Percentiles rank a stretch among this genome's conserved stretches.
phyloP scores from a whole-genome alignment of 2,329 filamentous ascomycete genomes.

The Anisogramma anomala region DNA sequence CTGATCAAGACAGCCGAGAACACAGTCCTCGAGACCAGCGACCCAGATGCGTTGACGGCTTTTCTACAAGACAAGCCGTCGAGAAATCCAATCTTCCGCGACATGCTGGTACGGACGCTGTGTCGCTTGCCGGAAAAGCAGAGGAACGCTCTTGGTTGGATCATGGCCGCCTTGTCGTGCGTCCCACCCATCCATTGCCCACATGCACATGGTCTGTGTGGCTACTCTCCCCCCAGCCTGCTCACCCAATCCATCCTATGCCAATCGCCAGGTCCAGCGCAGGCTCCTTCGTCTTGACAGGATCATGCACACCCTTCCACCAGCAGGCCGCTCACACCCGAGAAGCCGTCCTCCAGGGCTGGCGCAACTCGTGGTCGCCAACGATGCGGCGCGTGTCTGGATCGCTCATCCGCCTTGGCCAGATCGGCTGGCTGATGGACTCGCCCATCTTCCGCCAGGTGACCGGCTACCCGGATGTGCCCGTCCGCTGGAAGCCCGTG shows the following conservation, averaged over 20 bases:
- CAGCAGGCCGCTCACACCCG: constrained; percentile 49
- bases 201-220: neutral
- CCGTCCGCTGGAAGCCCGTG: constrained; percentile 37
- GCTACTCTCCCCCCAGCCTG: constrained; percentile 1
- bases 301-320: constrained; percentile 50
- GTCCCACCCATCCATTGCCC: neutral
- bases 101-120: constrained; percentile 34
- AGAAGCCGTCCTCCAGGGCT: constrained; percentile 49
- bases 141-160: constrained; percentile 27
- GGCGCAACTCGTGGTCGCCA: constrained; percentile 41
- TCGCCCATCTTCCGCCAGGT: constrained; percentile 43
- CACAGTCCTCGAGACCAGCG: constrained; percentile 28
- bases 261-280: constrained; percentile 41
- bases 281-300: constrained; percentile 55
- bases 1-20: constrained; percentile 29
- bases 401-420: constrained; percentile 41
- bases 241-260: neutral
- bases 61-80: constrained; percentile 43
- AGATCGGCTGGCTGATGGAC: constrained; percentile 43
- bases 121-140: constrained; percentile 23
- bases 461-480: constrained; percentile 46
- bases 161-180: constrained; percentile 33
- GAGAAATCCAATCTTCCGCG: constrained; percentile 40
- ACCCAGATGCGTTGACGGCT: constrained; percentile 33
- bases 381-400: constrained; percentile 44